Percentiles rank a stretch among this genome's conserved stretches.
These are phyloP conservation scores for Rhynchospora pubera DNA, from an alignment of 176 grass and related monocot species.

Conservation along the genomic window DNA sequence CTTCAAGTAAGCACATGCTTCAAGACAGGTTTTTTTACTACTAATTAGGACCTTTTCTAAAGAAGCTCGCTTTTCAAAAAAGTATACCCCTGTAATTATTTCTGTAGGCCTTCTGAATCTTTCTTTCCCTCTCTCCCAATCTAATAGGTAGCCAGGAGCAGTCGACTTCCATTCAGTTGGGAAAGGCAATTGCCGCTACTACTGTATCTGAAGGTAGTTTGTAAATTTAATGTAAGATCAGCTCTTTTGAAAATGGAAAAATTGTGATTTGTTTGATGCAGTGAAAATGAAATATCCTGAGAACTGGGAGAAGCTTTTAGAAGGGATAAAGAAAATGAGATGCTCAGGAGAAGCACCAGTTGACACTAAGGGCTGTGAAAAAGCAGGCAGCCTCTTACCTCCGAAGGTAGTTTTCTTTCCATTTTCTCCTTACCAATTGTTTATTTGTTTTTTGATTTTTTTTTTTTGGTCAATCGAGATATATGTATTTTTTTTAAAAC, in stretches of 20 bases:
- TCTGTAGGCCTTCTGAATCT: not conserved
- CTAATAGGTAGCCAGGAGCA: conserved; percentile 5
- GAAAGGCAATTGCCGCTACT: conserved; percentile 28
- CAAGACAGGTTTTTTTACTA: not conserved
- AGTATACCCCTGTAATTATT: not conserved
- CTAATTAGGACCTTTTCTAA: too few relatives aligned
- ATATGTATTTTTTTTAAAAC: not conserved
- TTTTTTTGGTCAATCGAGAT: not conserved
- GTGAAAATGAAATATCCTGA: conserved; percentile 26
- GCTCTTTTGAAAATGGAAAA: not conserved
- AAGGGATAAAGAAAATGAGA: conserved; percentile 85
- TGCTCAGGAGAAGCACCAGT: conserved; percentile 69
- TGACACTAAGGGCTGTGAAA: conserved; percentile 91
- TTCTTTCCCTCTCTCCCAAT: not conserved
- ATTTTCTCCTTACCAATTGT: not conserved
- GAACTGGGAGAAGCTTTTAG: conserved; percentile 71
- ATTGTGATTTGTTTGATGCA: conserved; percentile 9
- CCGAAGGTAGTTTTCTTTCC: conserved; percentile 52
- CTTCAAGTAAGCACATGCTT: conserved; percentile 28
- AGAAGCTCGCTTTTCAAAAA: too few relatives aligned
- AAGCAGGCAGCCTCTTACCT: conserved; percentile 70
- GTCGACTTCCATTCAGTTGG: conserved; percentile 30
- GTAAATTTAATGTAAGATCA: not conserved
- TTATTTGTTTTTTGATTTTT: too few relatives aligned
- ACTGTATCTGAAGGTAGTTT: conserved; percentile 41